Base-by-base conservation (phyloP, 2,329 filamentous ascomycete genomes). In the Pezicula neosporulosa region DNA sequence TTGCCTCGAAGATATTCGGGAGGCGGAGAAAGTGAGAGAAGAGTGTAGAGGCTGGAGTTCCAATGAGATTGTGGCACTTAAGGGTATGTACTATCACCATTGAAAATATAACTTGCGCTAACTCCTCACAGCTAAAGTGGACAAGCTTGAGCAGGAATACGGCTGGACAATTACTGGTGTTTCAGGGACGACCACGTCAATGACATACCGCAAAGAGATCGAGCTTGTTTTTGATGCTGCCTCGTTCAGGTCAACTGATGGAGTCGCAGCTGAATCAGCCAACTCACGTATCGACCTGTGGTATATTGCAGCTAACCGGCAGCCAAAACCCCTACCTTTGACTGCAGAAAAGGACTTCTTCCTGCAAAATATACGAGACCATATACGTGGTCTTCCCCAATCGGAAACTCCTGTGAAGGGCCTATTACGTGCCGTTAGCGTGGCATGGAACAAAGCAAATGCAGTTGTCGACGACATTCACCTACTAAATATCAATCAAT, bases 1-100 rank as follows among this genome's bases (percentile, higher is more conserved):
- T 60, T 90, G 81, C 58, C 63, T 86, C 28, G 78, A 82, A 27
- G 88, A 94, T 44, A 97, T 96, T 52, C 80, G 83, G 52, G 86
- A 90, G 62, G 89, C 92, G 0, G 91, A 97, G 67, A 85, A 84
- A 57, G 77, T 95, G 24, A 82, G 89, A 55, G 91, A 97, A 66
- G 89, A 96, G 63, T 96, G 88, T 66, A 84, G 92, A 48, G 92
- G 93, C 37, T 97, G 92, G 86, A 93, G 86, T 51, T 82, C 86
- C 48, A 85, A 80, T 27, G 94, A 97, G 70, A 89, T 97, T 56
- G 80, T 80, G 56, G 74, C 76, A 37, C 75, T 96, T n/a, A 91
- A 92, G 78, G 81, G 88, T 89, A 77, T 66, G 74, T 63, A 19
- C 16, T 19, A n/a, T 28, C 19, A 30, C 27, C 33, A 33, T 44